Conservation (phyloP, 805 yeast species). For the Candida ponderosae region DNA sequence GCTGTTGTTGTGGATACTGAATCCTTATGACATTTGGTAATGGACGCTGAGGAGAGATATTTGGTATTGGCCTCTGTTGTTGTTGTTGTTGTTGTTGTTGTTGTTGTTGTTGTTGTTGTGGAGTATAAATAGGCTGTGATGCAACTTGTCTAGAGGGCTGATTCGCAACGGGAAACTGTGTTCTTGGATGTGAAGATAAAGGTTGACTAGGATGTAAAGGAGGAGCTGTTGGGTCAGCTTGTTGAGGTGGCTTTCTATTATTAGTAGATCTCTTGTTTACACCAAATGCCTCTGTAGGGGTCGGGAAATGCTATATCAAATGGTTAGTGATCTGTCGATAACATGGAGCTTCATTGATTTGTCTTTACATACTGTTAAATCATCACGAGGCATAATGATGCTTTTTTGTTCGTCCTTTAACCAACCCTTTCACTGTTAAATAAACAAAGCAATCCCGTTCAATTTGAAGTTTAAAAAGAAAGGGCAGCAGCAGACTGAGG, state of each 20-base stretch:
- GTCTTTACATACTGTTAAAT: too few species aligned
- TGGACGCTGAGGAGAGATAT: background rate
- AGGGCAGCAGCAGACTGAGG: too few species aligned
- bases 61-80: background rate
- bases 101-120: conserved; percentile 1
- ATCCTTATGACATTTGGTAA: background rate
- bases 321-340: conserved; percentile 5
- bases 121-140: conserved; percentile 3
- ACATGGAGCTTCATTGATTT: too few species aligned
- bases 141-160: too few species aligned
- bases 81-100: conserved; percentile 1
- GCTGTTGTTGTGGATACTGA: background rate
- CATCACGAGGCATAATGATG: too few species aligned
- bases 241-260: conserved; percentile 2
- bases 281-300: conserved; percentile 23
- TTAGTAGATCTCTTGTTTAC: conserved; percentile 8
- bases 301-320: conserved; percentile 18
- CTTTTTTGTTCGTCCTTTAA: too few species aligned
- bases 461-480: too few species aligned
- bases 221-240: background rate
- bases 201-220: conserved; percentile 6
- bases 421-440: too few species aligned
- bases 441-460: too few species aligned
- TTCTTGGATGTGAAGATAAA: conserved; percentile 1
- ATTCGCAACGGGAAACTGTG: background rate